A percentile compares a stretch with the other conserved stretches of the same genome.
Conservation (phyloP, 2,329 filamentous ascomycete species). For the Metarhizium anisopliae region DNA sequence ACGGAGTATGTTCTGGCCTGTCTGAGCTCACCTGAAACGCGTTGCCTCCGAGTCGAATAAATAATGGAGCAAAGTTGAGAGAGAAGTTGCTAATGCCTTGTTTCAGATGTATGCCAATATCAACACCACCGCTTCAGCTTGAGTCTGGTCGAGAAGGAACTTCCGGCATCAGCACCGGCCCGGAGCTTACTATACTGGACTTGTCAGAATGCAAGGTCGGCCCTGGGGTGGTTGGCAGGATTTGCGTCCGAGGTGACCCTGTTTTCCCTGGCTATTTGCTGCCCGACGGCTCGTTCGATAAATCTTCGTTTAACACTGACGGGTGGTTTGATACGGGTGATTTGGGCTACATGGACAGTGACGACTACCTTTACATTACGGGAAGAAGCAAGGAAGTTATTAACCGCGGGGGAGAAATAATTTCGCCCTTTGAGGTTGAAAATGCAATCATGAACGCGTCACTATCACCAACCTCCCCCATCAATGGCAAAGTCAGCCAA, state of each 20-base stretch:
- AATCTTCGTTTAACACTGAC: constrained; percentile 33
- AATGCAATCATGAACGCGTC: constrained; percentile 42
- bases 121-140: constrained; percentile 44
- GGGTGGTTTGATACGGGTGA: constrained; percentile 50
- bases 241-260: constrained; percentile 42
- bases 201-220: constrained; percentile 22
- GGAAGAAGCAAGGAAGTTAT: constrained; percentile 48
- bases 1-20: constrained; percentile 32
- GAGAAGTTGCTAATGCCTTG: not conserved
- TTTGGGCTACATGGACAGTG: constrained; percentile 40
- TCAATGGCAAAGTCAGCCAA: constrained; percentile 36
- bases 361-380: constrained; percentile 45
- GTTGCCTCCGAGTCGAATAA: not conserved
- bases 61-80: not conserved
- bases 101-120: constrained; percentile 45
- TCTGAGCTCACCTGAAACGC: not conserved
- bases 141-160: constrained; percentile 42
- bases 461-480: constrained; percentile 28
- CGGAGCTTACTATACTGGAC: constrained; percentile 41
- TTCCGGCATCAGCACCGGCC: constrained; percentile 41
- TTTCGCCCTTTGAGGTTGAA: constrained; percentile 51
- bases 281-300: constrained; percentile 32
- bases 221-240: constrained; percentile 31
- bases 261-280: constrained; percentile 41
- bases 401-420: constrained; percentile 49